These are phyloP conservation scores for Irpex sp. DNA, from an alignment of 1,284 basidiomycete species.

Conservation along the genomic window DNA sequence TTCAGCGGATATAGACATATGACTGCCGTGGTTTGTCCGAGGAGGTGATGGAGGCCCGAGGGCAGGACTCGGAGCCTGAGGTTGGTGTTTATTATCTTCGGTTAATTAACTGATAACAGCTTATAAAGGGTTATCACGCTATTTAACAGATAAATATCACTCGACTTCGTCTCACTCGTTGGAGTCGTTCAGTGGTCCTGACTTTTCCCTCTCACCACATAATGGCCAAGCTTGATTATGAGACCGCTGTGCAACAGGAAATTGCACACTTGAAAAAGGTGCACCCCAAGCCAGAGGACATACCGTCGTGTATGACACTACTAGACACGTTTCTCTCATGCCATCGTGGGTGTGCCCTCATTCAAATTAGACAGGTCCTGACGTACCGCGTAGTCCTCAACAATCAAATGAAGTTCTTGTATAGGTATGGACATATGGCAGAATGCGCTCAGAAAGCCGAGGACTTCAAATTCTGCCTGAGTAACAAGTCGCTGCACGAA, in stretches of 20 bases:
- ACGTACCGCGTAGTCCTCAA: slow-evolving; percentile 56
- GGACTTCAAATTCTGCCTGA: slow-evolving; percentile 96
- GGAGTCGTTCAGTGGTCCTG: not conserved
- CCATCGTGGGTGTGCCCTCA: slow-evolving; percentile 47
- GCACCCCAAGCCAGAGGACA: slow-evolving; percentile 74
- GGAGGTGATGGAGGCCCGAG: not conserved
- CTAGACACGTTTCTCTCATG: slow-evolving; percentile 81
- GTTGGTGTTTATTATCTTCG: not conserved
- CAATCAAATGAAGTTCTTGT: slow-evolving; percentile 81
- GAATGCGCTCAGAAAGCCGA: slow-evolving; percentile 81
- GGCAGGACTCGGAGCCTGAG: no score
- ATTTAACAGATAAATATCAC: not conserved
- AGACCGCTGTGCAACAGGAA: slow-evolving; percentile 60
- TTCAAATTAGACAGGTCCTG: not conserved
- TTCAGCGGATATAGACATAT: not conserved
- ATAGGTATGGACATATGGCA: slow-evolving; percentile 80
- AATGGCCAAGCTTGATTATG: slow-evolving; percentile 30
- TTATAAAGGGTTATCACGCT: not conserved
- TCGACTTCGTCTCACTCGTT: not conserved
- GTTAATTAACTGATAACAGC: not conserved
- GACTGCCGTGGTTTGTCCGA: not conserved
- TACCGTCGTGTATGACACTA: slow-evolving; percentile 75
- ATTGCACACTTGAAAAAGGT: slow-evolving; percentile 55
- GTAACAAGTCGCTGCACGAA: slow-evolving; percentile 72
- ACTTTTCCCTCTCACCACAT: not conserved